phyloP scores from a whole-genome alignment of 768 basidiomycete species.

The Calvatia gigantea region DNA sequence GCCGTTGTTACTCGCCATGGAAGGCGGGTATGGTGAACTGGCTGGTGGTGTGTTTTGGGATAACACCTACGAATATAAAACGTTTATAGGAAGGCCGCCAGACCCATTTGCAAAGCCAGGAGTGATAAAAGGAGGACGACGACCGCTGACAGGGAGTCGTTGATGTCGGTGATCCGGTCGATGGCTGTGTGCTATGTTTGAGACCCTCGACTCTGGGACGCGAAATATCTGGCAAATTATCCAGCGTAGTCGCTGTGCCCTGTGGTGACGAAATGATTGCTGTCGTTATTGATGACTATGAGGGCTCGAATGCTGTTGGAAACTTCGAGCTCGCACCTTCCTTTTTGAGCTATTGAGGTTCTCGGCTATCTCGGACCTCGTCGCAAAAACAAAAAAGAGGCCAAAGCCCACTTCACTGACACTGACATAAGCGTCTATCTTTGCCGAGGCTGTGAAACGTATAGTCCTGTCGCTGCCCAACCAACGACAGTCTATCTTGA shows the following conservation, averaged over 20 bases:
- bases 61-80: not conserved
- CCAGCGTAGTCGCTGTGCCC: not conserved
- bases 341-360: conserved; percentile 6
- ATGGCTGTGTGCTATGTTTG: not conserved
- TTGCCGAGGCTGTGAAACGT: not conserved
- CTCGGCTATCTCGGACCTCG: not conserved
- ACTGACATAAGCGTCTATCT: not conserved
- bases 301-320: not conserved
- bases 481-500: not conserved
- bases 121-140: not conserved
- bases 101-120: not conserved
- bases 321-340: conserved; percentile 6
- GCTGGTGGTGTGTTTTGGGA: not conserved
- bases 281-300: conserved; percentile 7
- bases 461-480: not conserved
- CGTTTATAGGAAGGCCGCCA: not conserved
- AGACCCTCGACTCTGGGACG: not conserved
- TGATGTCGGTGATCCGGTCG: conserved; percentile 12
- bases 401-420: not conserved
- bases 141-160: conserved; percentile 5
- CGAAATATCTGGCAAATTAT: not conserved
- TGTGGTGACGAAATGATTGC: not conserved
- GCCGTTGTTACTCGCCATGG: conserved; percentile 26
- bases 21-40: not conserved
- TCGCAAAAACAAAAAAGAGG: not conserved